Base-by-base conservation (phyloP, 768 basidiomycete species). In the Polyporus arcularius region DNA sequence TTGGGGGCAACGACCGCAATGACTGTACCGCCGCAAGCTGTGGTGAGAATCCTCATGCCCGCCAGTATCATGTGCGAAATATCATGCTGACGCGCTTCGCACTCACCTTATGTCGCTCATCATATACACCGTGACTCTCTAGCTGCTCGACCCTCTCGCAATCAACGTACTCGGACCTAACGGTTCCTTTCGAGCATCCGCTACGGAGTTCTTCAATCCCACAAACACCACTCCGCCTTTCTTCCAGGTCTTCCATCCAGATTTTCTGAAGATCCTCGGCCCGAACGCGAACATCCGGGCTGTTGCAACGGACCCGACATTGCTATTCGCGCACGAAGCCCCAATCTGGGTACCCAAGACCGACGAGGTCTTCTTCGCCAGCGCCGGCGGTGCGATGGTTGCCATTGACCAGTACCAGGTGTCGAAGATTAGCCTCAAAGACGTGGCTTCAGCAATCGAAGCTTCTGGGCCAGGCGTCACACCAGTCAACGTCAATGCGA, bases 261-360 rank as follows among this genome's bases (percentile, higher is more conserved):
- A 72, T 18, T 91, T 92, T 72, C 73, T 87, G 46, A 57, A 70
- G 8, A 75, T 91, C 57, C 79, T 90, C 1, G 90, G 89, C 1
- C 62, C 71, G 4, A 73, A 75, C 28, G 84, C 90, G 6, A 80
- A 80, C 0, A 80, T 92, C 51, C 79, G 81, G 4, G 71, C 82
- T 60, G 82, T 94, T 50, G 84, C 85, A 0, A 79, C 81, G 7
- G 83, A 85, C 59, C 79, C 80, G 4, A 82, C 79, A 4, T 87
- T 86, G 69, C 86, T 86, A 2, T 85, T 90, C 62, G 90, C 89
- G n/a, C 90, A 93, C 68, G 92, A 94, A 73, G 91, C 88, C 2
- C 88, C 89, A 0, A 77, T 92, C 2, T 90, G 85, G 71, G 75
- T 83, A 32, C 74, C 85, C 4, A 79, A 77, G n/a, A 86, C 85